Base-by-base conservation (phyloP, 2,329 filamentous ascomycete genomes). In the Phialophora expanda region DNA sequence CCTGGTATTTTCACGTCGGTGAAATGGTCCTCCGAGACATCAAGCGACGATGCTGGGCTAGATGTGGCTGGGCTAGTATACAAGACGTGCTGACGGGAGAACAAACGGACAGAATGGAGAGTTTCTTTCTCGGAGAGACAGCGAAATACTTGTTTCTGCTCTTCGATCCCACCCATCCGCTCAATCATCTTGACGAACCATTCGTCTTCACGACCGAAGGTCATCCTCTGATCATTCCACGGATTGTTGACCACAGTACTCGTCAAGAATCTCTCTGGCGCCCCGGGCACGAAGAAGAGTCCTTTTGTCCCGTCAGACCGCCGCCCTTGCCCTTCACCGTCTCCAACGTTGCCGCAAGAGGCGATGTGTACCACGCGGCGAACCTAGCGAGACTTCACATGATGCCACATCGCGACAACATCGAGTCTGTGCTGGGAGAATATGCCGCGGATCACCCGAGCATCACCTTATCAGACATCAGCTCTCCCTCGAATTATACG, bases 131-230 rank as follows among this genome's bases (percentile, higher is more conserved):
- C 0, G 94, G 95, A 14, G 95, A 99, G 78, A 99, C 95, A 1
- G 89, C 92, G 53, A 97, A 98, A 78, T 99, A 99, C 77, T 83
- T 99, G 69, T 98, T 96, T 76, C 81, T 99, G 62, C 86, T 98
- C 2, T 98, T 96, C 76, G 91, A 96, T 70, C 85, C 89, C 4
- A 85, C 88, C 14, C 95, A 98, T 78, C 92, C 93, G 0, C 80
- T 99, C 50, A 98, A 98, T 77, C 89, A 87, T 22, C 81, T 96
- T 46, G 95, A 98, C 77, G 88, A 89, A 0, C 88, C 93, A 0
- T 96, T 90, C 76, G 94, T 99, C 14, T 98, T 99, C 76, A 95
- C 91, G 0, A 99, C 95, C 0, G 95, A 99, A 78, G 95, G 94
- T 0, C 95, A 99, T 77, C 95, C 95, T 2, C 82, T 99, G 53